Percentiles rank a stretch among this genome's conserved stretches.
Conservation (phyloP, 352 stramenopile genomes). For the Phytopythium kandeliae region DNA sequence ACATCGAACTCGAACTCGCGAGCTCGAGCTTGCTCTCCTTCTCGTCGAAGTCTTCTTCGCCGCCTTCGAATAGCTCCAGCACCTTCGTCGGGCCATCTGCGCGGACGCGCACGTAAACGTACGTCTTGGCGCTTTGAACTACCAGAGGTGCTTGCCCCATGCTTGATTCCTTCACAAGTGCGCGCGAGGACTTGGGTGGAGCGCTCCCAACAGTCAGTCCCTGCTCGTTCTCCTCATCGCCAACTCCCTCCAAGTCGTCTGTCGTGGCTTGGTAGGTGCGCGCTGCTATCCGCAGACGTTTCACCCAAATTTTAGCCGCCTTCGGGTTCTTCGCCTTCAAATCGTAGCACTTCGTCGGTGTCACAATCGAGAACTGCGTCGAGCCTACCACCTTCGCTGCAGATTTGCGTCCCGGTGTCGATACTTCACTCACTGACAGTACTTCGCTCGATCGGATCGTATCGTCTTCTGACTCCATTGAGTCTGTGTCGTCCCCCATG, state of each 20-base stretch:
- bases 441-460: slow-evolving; percentile 19
- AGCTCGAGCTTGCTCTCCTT: slow-evolving; percentile 74
- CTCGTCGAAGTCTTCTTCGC: slow-evolving; percentile 83
- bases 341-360: slow-evolving; percentile 80
- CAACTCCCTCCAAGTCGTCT: not conserved
- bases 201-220: not conserved
- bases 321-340: slow-evolving; percentile 75
- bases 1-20: slow-evolving; percentile 57
- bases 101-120: slow-evolving; percentile 78
- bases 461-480: slow-evolving; percentile 61
- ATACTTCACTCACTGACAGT: slow-evolving; percentile 19
- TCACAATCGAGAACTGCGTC: slow-evolving; percentile 86
- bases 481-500: slow-evolving; percentile 63
- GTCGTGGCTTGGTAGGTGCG: slow-evolving; percentile 3
- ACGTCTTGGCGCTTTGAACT: slow-evolving; percentile 80
- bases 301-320: slow-evolving; percentile 66
- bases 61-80: slow-evolving; percentile 86
- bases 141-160: slow-evolving; percentile 6
- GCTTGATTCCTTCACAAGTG: not conserved
- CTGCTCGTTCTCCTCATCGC: not conserved
- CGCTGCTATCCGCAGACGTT: slow-evolving; percentile 57
- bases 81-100: slow-evolving; percentile 89
- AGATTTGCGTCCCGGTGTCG: slow-evolving; percentile 10
- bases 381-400: slow-evolving; percentile 31
- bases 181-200: slow-evolving; percentile 1